A percentile compares a stretch with the other conserved stretches of the same genome.
Evolutionary conservation across 2,329 filamentous ascomycete genomes (phyloP).

Genomic region (Pyricularia pennisetigena): DNA sequence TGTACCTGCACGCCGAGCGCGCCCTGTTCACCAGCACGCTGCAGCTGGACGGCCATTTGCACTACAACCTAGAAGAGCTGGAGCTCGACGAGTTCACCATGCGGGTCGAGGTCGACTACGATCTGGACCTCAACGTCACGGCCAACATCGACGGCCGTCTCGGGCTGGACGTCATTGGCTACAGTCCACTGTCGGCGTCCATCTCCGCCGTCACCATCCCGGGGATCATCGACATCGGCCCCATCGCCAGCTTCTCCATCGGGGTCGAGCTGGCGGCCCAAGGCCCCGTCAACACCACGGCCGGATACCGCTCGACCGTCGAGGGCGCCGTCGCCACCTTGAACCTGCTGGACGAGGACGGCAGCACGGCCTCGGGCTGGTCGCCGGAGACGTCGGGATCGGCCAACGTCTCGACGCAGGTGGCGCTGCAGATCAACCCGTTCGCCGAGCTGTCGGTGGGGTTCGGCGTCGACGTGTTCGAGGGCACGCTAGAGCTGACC

Average conservation of each 20-base stretch:
- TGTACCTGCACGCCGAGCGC: not conserved
- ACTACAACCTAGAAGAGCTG: not conserved
- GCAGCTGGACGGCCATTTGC: not conserved
- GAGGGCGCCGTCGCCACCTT: not conserved
- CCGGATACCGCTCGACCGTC: not conserved
- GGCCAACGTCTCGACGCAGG: not conserved
- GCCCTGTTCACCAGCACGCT: not conserved
- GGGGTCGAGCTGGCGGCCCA: not conserved
- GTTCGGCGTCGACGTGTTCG: not conserved
- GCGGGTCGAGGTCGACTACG: not conserved
- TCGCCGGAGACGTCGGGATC: not conserved
- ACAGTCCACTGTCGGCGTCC: not conserved
- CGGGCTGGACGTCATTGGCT: not conserved
- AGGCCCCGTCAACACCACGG: not conserved
- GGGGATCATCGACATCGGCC: not conserved
- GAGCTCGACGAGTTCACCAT: not conserved
- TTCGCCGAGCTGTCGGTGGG: not conserved
- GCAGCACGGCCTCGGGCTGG: not conserved
- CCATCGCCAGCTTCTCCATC: not conserved
- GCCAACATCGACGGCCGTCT: not conserved
- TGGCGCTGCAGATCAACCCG: conserved; percentile 1
- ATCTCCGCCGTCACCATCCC: not conserved
- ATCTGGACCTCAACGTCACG: not conserved
- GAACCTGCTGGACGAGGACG: not conserved
- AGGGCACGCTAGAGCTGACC: not conserved